Base-by-base conservation (phyloP, 2,329 filamentous ascomycete genomes). In the Penicillium brevicompactum region DNA sequence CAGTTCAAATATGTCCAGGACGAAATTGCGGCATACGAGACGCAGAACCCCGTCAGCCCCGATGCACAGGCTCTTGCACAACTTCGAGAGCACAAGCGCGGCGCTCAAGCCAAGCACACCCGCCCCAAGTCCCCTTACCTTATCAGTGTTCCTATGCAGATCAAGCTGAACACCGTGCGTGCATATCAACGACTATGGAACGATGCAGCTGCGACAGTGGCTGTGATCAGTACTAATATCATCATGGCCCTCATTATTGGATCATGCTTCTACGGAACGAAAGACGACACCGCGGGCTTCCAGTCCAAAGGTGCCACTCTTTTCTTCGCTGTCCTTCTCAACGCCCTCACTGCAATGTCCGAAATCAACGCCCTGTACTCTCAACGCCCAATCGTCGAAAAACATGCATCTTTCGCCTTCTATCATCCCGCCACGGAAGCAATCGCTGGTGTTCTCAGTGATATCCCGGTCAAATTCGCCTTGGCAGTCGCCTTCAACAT, bases 241-340 rank as follows among this genome's bases (percentile, higher is more conserved):
- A 74, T 84, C 63, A 87, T 93, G 82, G 81, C 89, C 51, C 78
- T 96, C 55, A 88, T 96, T 67, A 84, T 95, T 53, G 80, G 87
- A 45, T 88, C 86, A 53, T 86, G 94, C 60, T 96, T 93, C 74
- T 95, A 85, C 77, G 88, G 94, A 68, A 76, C 94, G 13, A 74
- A 83, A 21, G 68, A 79, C 2, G 81, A 79, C 14, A 88, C 90
- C 0, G 69, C 73, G 27, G 90, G 86, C 61, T 94, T 95, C 78
- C 91, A 86, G 75, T 81, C 84, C 63, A 86, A 91, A 55, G 89
- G 89, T 55, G 87, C 88, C 31, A 80, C 93, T 6, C 79, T 96
- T 47, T 96, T 95, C 83, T 94, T 94, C 68, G 89, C 90, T 57
- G 86, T 92, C 67, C 80, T 96, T 52, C 86, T 93, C 80, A 95